Percentiles rank a stretch among this genome's conserved stretches.
These are phyloP conservation scores for Lathyrus aphaca DNA, from an alignment of 306 rosid genomes.

Conservation along the genomic window DNA sequence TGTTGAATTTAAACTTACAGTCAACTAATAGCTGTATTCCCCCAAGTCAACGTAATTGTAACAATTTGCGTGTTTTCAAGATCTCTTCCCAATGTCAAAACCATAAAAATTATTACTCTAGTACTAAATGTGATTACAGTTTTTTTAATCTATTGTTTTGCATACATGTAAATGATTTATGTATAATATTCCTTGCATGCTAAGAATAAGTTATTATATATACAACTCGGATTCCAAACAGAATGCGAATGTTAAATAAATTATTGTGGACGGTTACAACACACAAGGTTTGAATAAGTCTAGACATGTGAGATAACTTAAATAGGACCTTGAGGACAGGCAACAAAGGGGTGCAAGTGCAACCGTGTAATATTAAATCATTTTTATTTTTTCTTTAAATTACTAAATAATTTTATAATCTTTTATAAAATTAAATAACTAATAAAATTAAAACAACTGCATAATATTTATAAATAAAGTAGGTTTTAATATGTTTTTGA, in stretches of 20 bases:
- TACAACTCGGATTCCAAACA: not conserved
- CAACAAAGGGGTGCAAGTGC: too few relatives aligned
- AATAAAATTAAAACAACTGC: too few relatives aligned
- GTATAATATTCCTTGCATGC: not conserved
- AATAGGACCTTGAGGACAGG: too few relatives aligned
- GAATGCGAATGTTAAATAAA: not conserved
- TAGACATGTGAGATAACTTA: not conserved
- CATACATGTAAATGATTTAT: not conserved
- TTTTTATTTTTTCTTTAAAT: too few relatives aligned
- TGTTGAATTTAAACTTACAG: not conserved
- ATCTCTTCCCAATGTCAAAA: conserved; percentile 9
- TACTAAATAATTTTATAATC: too few relatives aligned
- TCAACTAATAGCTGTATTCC: conserved; percentile 11
- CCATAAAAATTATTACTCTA: not conserved
- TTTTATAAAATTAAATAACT: too few relatives aligned
- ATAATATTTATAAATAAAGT: too few relatives aligned
- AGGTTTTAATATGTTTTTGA: too few relatives aligned
- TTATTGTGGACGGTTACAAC: not conserved
- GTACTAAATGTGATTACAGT: not conserved
- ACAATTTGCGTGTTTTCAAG: not conserved
- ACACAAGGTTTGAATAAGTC: not conserved
- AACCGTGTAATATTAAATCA: too few relatives aligned
- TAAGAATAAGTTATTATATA: not conserved
- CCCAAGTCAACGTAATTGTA: not conserved
- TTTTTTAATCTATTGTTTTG: not conserved